These are phyloP conservation scores for Rosa persica DNA, from an alignment of 306 rosid species.

Conservation along the genomic window DNA sequence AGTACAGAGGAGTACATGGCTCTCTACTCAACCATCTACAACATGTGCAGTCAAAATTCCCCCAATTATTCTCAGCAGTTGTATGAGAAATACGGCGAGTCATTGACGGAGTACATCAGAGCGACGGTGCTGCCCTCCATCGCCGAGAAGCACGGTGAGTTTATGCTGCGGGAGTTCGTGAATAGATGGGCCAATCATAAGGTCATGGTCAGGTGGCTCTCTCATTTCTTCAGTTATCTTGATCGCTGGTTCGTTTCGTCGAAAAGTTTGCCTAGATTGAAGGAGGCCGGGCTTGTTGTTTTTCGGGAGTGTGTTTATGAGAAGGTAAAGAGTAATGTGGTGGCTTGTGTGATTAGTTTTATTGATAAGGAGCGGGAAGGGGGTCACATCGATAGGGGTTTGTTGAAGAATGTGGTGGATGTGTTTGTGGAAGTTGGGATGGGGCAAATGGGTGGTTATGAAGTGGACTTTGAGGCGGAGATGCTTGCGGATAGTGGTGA, in stretches of 20 bases:
- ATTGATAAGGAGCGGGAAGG: constrained; percentile 66
- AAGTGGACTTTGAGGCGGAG: constrained; percentile 50
- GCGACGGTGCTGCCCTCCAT: neutral
- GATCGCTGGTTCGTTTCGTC: neutral
- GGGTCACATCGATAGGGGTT: constrained; percentile 60
- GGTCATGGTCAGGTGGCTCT: neutral
- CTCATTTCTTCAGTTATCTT: neutral
- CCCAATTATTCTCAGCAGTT: neutral
- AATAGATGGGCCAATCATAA: neutral
- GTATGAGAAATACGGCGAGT: neutral
- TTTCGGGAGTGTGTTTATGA: neutral
- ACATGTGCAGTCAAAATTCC: neutral
- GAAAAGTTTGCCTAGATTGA: neutral
- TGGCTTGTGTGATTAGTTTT: constrained; percentile 1
- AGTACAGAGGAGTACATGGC: neutral
- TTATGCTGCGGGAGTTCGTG: neutral
- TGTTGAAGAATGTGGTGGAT: constrained; percentile 28
- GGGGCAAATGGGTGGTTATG: constrained; percentile 57
- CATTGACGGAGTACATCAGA: neutral
- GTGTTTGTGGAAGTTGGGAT: constrained; percentile 63
- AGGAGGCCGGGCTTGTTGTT: neutral
- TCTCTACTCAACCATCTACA: neutral
- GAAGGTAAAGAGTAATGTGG: neutral
- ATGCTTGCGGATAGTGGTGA: constrained; percentile 52
- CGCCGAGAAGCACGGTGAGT: neutral